Evolutionary conservation across 257 asterid genomes (phyloP).

Genomic region (Primulina tabacum): DNA sequence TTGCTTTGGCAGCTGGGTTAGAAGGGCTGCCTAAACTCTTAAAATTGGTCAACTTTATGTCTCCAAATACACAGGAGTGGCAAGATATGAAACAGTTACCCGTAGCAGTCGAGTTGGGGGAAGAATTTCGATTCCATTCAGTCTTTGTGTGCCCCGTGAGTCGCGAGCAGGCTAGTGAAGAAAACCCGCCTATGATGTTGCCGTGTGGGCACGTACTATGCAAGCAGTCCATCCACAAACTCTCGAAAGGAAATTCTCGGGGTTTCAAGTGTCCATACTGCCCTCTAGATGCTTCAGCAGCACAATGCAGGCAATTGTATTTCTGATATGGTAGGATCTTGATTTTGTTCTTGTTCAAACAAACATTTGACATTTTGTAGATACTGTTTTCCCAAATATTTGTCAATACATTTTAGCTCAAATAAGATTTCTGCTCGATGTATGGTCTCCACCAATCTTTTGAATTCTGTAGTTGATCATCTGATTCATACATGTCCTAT

Average conservation of each 20-base stretch:
- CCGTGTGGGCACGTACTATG: conserved; percentile 71
- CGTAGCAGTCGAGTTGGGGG: conserved; percentile 51
- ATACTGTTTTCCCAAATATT: no score
- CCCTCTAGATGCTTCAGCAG: conserved; percentile 8
- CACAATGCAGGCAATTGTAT: conserved; percentile 27
- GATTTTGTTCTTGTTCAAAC: no score
- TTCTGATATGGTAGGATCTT: conserved; percentile 16
- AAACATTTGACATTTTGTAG: no score
- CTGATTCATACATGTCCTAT: no score
- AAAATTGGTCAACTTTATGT: conserved; percentile 50
- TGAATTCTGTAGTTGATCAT: no score
- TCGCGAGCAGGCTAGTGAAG: conserved; percentile 43
- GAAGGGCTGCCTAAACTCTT: conserved; percentile 62
- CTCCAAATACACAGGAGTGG: conserved; percentile 54
- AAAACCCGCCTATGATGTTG: conserved; percentile 62
- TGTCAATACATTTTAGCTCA: no score
- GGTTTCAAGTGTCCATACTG: conserved; percentile 58
- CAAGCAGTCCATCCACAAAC: conserved; percentile 45
- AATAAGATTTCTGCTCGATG: no score
- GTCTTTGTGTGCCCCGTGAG: conserved; percentile 67
- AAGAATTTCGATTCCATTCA: conserved; percentile 60
- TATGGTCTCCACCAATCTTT: no score
- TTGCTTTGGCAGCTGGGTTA: conserved; percentile 51
- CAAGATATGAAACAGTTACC: conserved; percentile 50
- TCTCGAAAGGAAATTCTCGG: conserved; percentile 35